Evolutionary conservation across 2,329 filamentous ascomycete species (phyloP), one percentile per base, ranked within the genome.

Genomic region (Colletotrichum caudatum): DNA sequence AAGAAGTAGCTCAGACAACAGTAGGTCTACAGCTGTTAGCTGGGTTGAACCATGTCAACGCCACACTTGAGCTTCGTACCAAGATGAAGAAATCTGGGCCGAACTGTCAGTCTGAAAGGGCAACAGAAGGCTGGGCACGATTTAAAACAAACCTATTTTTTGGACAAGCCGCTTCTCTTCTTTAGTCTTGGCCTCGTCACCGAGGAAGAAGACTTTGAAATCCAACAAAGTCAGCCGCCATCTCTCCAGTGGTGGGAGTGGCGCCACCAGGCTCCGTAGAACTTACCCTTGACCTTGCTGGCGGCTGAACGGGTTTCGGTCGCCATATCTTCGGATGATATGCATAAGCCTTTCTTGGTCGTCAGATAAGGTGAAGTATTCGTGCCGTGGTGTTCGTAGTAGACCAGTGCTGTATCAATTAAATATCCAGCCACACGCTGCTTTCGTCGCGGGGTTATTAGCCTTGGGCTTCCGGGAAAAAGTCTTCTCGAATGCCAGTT

Each of bases 1-100:
- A 81, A 80, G 53, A 81, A 81, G 59, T 75, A 81, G 44, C 79
- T 80, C 1, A 80, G 35, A 51, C 80, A 81, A 23, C 77, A 81
- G 50, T 80, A 81, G 0, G 79, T 80, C 76, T 79, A 16, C 11
- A 29, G 4, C 8, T 23, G 5, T 69, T 1, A 69, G 39, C 26
- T n/a, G 8, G 23, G 18, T 3, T 7, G 7, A 37, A 6, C 16
- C 26, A 41, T n/a, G n/a, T n/a, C 2, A 9, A 23, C 2, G 23
- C 16, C 23, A 16, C 7, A 11, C 8, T 39, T 9, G 29, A 16
- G 2, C 18, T 26, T 2, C n/a, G 12, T 62, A 78, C 77, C 66
- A 80, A 46, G 26, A 80, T 80, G 50, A 79, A 80, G 73, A 80
- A 80, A 65, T 80, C 78, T 79, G 18, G 20, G 20, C 1, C 2